A percentile compares a stretch with the other conserved stretches of the same genome.
phyloP scores from a whole-genome alignment of 257 asterid genomes.

The Solanum virginianum region DNA sequence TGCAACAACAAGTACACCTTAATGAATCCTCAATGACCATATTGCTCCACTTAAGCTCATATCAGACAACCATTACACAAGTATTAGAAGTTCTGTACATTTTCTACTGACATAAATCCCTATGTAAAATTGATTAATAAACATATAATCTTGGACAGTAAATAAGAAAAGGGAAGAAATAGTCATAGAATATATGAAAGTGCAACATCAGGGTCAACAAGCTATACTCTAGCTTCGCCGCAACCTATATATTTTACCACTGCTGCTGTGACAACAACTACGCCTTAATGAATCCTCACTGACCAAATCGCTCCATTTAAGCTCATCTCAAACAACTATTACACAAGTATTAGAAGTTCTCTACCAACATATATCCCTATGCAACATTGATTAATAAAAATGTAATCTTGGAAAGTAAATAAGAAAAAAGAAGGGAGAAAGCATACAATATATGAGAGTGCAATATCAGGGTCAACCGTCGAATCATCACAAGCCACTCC shows the following conservation, averaged over 20 bases:
- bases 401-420: neutral
- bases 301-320: neutral
- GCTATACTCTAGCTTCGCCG: neutral
- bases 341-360: neutral
- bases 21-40: neutral
- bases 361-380: neutral
- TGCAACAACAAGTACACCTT: neutral
- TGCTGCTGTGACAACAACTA: neutral
- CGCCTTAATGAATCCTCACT: neutral
- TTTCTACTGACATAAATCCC: neutral
- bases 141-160: neutral
- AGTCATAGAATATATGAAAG: neutral
- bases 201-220: neutral
- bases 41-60: neutral
- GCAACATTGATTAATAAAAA: neutral
- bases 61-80: neutral
- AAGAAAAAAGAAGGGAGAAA: neutral
- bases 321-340: neutral
- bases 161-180: neutral
- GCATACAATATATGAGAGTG: conserved; percentile 6
- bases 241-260: neutral
- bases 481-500: conserved; percentile 4
- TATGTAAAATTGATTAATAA: neutral
- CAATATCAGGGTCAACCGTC: conserved; percentile 3
- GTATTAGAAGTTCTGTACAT: neutral